phyloP scores from a whole-genome alignment of 352 stramenopile genomes.

The Phytophthora cactorum region DNA sequence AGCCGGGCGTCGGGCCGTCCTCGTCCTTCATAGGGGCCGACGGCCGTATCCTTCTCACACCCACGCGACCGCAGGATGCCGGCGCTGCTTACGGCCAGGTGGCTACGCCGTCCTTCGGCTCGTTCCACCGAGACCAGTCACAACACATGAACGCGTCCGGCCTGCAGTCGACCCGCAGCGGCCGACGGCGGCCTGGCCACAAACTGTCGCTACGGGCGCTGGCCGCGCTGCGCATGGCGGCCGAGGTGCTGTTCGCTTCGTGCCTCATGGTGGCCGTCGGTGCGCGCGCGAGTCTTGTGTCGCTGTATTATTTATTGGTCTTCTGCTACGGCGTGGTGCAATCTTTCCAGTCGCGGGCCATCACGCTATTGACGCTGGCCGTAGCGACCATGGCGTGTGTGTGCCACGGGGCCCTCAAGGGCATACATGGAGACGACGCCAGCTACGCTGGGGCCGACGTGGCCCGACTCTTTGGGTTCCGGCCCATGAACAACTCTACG shows the following conservation, averaged over 20 bases:
- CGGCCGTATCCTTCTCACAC: slow-evolving; percentile 49
- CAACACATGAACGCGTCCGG: slow-evolving; percentile 20
- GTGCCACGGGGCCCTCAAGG: slow-evolving; percentile 49
- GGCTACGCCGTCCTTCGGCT: slow-evolving; percentile 38
- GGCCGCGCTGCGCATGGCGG: slow-evolving; percentile 24
- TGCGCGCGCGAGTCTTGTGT: slow-evolving; percentile 62
- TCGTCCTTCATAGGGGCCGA: slow-evolving; percentile 39
- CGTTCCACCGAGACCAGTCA: slow-evolving; percentile 18
- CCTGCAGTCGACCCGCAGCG: slow-evolving; percentile 9
- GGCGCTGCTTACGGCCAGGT: slow-evolving; percentile 44
- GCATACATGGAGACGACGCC: slow-evolving; percentile 17
- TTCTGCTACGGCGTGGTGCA: slow-evolving; percentile 68
- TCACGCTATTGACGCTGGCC: slow-evolving; percentile 54
- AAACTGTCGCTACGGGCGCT: slow-evolving; percentile 32
- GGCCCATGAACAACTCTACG: slow-evolving; percentile 36
- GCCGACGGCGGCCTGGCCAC: slow-evolving; percentile 7
- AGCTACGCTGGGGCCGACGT: slow-evolving; percentile 28
- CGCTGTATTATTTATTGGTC: slow-evolving; percentile 70
- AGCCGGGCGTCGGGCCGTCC: not conserved
- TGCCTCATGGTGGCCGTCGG: slow-evolving; percentile 61
- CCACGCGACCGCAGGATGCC: slow-evolving; percentile 23
- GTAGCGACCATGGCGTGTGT: slow-evolving; percentile 54
- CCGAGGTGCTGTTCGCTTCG: slow-evolving; percentile 52
- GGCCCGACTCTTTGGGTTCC: slow-evolving; percentile 53
- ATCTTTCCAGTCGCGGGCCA: slow-evolving; percentile 62